Base-by-base conservation (phyloP, 345 rosid genomes). In the Melaleuca quinquenervia region DNA sequence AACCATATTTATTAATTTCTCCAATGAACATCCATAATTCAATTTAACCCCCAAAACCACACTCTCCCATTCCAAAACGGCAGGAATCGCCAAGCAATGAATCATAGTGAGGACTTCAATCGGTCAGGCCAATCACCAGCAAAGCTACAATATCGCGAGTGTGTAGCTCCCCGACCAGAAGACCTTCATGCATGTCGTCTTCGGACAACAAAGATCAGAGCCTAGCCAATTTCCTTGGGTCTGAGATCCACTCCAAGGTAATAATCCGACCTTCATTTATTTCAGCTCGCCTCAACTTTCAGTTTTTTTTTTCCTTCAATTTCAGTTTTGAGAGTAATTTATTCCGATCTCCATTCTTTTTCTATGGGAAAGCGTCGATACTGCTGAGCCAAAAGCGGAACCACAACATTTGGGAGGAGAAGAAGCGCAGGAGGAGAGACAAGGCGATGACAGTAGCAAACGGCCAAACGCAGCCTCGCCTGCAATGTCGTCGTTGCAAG, bases 191-290 rank as follows among this genome's bases (percentile, higher is more conserved):
- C 70, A 62, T 62, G 76, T 62, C 82, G 50, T 16, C 82, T 93
- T 93, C 70, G 74, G 96, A 93, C 86, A 94, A 94, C 27, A 97
- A 95, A 88, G 94, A 94, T 88, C 93, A 93, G 78, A 86, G 52
- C 24, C 90, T 94, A 62, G 95, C 96, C 52, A 89, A 92, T 22
- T 93, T 94, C 90, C 94, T 96, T 44, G 98, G 95, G 87, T 93
- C 99, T 27, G 96, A 96, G 88, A 92, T 93, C 88, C 90, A 91
- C 80, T 87, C 91, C 48, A 90, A 89, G 76, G 89, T 86, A 85
- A 41, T 60, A 49, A 88, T 89, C 93, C 87, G 94, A 93, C 86
- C 89, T 16, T 16, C 32, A 44, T 20, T 36, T 21, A 41, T 26
- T 84, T 55, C 45, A 9, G 29, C 75, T 41, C 29, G 27, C 44